Base-by-base conservation (phyloP, 345 rosid species). In the Heritiera fomes region DNA sequence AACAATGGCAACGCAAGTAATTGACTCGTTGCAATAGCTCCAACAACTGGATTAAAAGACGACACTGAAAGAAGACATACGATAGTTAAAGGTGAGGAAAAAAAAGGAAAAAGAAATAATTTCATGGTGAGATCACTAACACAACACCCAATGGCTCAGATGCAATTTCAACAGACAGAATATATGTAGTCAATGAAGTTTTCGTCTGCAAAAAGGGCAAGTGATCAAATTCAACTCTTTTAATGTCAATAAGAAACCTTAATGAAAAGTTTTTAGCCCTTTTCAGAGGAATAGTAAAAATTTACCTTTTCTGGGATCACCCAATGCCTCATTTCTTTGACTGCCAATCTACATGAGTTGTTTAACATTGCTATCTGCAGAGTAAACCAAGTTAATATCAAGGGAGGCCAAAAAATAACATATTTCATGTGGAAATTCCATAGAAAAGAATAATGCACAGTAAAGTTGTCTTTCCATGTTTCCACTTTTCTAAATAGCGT, bases 111-210 rank as follows among this genome's bases (percentile, higher is more conserved):
- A 23, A 23, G 28, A 23, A 23, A 23, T 23, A 97, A 66, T 97
- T 97, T 98, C 99, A 97, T 8, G 98, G 93, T 12, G 99, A 97
- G 84, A 97, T 91, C 75, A 97, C 78, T 81, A 97, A 80, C 17
- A 94, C 98, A 79, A 91, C 91, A 63, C 99, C 99, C 76, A 97
- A 78, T 67, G 99, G 99, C 82, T 97, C 99, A 0, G 98, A 82
- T 53, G 94, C 85, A 58, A 93, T 94, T 83, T 97, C 95, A 11
- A 91, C 99, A 14, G 99, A 91, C 28, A 49, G 99, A 89, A 64
- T 98, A 84, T 91, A 92, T 41, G 97, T 87, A 5, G 88, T 87
- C 12, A 94, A 17, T 52, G 98, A 87, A 73, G 97, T 97, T 81
- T 91, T 91, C 30, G 81, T 98, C 99, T 94, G 92, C 77, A 82